Base-by-base conservation (phyloP, 192 early-diverging fungal genomes). In the Coemansia sp. region DNA sequence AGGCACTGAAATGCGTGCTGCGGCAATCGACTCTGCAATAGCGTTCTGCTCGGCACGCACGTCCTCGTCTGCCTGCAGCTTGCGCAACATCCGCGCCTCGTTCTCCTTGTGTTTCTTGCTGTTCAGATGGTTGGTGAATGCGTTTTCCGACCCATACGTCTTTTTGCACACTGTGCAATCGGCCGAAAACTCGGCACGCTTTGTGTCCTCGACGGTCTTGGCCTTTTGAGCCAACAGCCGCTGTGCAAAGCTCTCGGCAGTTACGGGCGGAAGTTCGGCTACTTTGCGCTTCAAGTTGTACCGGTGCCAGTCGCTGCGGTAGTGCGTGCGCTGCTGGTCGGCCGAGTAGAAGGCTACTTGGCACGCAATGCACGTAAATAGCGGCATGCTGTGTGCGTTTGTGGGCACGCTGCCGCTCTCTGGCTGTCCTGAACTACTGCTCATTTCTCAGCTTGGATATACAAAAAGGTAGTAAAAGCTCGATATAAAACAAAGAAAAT, bases 271-370 rank as follows among this genome's bases (percentile, higher is more conserved):
- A 17, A 98, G 80, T 21, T 90, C 92, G 12, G 90, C 95, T 25
- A 98, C 93, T 68, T 97, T 96, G 65, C 96, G 89, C 84, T 98
- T 98, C 25, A 98, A 77, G 75, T 99, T 99, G 86, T 99, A 99
- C 37, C 96, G 85, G 65, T 99, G 98, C 96, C 97, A 99, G 85
- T 99, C 95, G 29, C 91, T 89, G 23, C 89, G 86, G 75, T 96
- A 96, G 80, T 99, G 97, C 29, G 87, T 86, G 39, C 97, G 82
- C 82, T 99, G 97, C 67, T 86, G 77, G 45, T 96, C 93, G 12
- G 93, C 87, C 2, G 91, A 85, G 65, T 87, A 74, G 80, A 99
- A 99, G 7, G 93, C 93, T 16, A 97, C 91, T 71, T 98, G 93
- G 80, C 97, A 99, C 23, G 92, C 83, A 25, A 94, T 82, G 67